Base-by-base conservation (phyloP, 805 yeast genomes). In the Kuraishia floccosa region DNA sequence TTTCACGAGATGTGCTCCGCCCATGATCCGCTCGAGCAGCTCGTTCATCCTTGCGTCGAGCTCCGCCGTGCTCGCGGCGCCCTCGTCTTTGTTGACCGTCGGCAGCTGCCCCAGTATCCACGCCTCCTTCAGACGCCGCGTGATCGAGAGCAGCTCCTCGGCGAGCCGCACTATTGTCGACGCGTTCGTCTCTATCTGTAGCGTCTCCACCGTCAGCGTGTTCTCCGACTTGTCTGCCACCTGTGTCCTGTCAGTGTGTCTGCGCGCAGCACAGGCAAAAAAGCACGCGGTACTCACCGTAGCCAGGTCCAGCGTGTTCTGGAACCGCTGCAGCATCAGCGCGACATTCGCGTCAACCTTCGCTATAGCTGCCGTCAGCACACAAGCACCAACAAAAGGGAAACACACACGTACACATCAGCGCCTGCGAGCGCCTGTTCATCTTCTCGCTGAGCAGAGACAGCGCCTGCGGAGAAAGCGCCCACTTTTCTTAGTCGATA, bases 101-200 rank as follows among this genome's bases (percentile, higher is more conserved):
- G 67, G 67, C 32, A 70, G 52, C 16, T 72, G 68, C 3, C 75
- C 76, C 32, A 72, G 47, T 25, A 71, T 63, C 79, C 78, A 72
- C 3, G 66, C 58, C 44, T 72, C 78, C 39, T 66, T 65, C 28
- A 72, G 47, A 1, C 60, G 57, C 27, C 72, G 47, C 2, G 76
- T 66, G 2, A 72, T 56, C 2, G 61, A 44, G 10, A 72, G 46
- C 24, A 72, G 49, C 34, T 72, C 78, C 38, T 72, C 74, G 25
- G 72, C 62, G 11, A 70, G 50, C 32, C 75, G 50, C 7, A 71
- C 59, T 3, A 72, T 68, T 1, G 64, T 57, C 32, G 66, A 52
- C 0, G 76, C 63, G 39, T 68, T 68, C 14, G 70, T 57, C 40
- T 72, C 76, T 17, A 72, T 66, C 12, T 72, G 72, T 13, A 72